Base-by-base conservation (phyloP, 2,329 filamentous ascomycete species). In the Sporothrix inflata region DNA sequence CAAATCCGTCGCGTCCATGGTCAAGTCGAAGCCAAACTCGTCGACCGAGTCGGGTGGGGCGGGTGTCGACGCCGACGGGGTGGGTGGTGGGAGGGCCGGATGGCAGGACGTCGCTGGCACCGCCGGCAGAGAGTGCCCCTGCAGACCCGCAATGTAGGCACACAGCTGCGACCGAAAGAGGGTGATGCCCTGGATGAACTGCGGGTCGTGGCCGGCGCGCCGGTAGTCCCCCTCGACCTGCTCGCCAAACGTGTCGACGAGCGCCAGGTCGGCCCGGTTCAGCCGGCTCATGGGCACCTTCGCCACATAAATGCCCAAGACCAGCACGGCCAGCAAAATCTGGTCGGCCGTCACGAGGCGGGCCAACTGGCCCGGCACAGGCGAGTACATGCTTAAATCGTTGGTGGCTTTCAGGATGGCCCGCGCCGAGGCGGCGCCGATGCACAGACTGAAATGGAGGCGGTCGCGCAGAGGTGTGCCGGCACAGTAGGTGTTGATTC, bases 361-460 rank as follows among this genome's bases (percentile, higher is more conserved):
- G 1, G 63, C n/a, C n/a, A n/a, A 38, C 2, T 45, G 24, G 9
- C 70, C 34, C 12, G 70, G 65, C 21, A 68, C 38, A 0, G 66
- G 24, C 1, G 70, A 51, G 51, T 73, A 73, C 70, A 73, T 70
- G 1, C 38, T 6, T 16, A 73, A 57, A 51, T 73, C 72, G 42
- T 70, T 73, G 2, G 63, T 12, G 0, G 72, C 70, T 19, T 70
- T 72, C 6, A 73, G 42, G 1, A 73, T 61, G 5, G 34, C 27
- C 0, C 72, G 66, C 3, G 72, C 72, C 4, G 72, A 66, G 3
- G 72, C 72, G 0, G 61, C 72, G 14, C 72, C 72, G 24, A 73
- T 72, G 34, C 72, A 73, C n/a, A 73, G 66, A 30, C 70, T 70
- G 8, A 72, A 73, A 19, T 73, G 72, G 38, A 73, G 66, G 2